Conservation (phyloP, 768 basidiomycete genomes). For the Hypholoma fasciculare region DNA sequence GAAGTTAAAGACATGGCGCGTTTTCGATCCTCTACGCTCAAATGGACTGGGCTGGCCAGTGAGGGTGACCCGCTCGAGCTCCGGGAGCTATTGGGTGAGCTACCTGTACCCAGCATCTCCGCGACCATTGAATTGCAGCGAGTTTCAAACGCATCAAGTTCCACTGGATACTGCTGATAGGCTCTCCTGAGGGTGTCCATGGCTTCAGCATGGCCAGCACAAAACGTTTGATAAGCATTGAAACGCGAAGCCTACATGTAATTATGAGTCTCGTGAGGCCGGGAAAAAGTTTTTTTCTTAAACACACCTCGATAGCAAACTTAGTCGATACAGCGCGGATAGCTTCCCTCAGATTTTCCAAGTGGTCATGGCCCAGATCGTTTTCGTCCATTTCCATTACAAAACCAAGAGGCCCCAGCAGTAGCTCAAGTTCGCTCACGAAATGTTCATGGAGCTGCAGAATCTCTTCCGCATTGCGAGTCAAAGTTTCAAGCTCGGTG, state of each 20-base stretch:
- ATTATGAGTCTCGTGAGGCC: background rate
- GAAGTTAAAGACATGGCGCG: slow-evolving; percentile 54
- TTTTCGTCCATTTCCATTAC: slow-evolving; percentile 29
- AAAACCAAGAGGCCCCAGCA: slow-evolving; percentile 54
- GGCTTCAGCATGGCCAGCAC: slow-evolving; percentile 84
- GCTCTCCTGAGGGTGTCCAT: slow-evolving; percentile 70
- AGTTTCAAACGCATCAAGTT: slow-evolving; percentile 86
- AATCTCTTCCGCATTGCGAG: slow-evolving; percentile 69
- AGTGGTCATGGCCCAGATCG: slow-evolving; percentile 14
- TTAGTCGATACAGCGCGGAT: slow-evolving; percentile 53
- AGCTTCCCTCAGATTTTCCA: slow-evolving; percentile 40
- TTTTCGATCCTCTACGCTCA: slow-evolving; percentile 28
- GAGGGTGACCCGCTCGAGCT: slow-evolving; percentile 16
- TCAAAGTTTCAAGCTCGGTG: slow-evolving; percentile 56
- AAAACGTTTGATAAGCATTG: slow-evolving; percentile 81
- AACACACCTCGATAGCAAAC: slow-evolving; percentile 57
- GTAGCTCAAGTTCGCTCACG: slow-evolving; percentile 50
- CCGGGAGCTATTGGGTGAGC: slow-evolving; percentile 16
- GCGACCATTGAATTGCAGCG: slow-evolving; percentile 62
- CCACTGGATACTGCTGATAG: slow-evolving; percentile 59
- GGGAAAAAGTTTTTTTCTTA: slow-evolving; percentile 1
- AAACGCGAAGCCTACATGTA: slow-evolving; percentile 66
- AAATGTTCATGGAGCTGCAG: slow-evolving; percentile 70
- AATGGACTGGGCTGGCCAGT: slow-evolving; percentile 4
- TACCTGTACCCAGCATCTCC: slow-evolving; percentile 30